phyloP scores from a whole-genome alignment of 768 basidiomycete genomes.

The Hypholoma fasciculare region DNA sequence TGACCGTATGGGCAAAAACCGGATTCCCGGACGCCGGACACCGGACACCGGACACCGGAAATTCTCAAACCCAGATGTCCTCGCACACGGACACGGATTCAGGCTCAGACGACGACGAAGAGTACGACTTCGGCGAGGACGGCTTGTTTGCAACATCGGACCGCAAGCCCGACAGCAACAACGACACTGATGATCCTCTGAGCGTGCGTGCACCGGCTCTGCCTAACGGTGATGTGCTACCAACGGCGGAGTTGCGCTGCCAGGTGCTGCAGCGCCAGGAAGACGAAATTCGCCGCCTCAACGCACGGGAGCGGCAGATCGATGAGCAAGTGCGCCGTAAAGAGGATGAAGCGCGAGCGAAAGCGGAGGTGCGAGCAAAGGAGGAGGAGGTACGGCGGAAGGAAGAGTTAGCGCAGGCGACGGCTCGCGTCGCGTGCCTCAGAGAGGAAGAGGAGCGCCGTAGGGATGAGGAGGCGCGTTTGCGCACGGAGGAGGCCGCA shows the following conservation, averaged over 20 bases:
- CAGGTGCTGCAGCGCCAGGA: not conserved
- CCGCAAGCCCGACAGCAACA: constrained; percentile 13
- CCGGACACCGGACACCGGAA: too few relatives aligned
- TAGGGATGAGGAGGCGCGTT: constrained; percentile 10
- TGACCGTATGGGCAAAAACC: too few relatives aligned
- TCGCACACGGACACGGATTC: not conserved
- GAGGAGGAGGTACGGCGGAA: constrained; percentile 5
- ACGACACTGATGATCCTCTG: constrained; percentile 9
- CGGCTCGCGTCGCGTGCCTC: constrained; percentile 24
- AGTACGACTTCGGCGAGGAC: not conserved
- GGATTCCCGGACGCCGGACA: too few relatives aligned
- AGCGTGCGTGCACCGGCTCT: constrained; percentile 1
- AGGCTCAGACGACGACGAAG: not conserved
- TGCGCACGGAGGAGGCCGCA: constrained; percentile 16
- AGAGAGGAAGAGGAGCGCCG: not conserved
- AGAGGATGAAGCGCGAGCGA: constrained; percentile 3
- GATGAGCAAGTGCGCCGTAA: not conserved
- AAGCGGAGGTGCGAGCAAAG: constrained; percentile 7
- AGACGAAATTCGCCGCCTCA: not conserved
- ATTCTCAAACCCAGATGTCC: too few relatives aligned
- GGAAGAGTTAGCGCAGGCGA: constrained; percentile 3
- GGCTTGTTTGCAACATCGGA: constrained; percentile 1
- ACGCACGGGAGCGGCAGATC: not conserved
- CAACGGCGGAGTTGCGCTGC: not conserved
- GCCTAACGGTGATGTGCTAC: not conserved